Conservation (phyloP, 345 rosid genomes). For the Melastoma malabathricum region DNA sequence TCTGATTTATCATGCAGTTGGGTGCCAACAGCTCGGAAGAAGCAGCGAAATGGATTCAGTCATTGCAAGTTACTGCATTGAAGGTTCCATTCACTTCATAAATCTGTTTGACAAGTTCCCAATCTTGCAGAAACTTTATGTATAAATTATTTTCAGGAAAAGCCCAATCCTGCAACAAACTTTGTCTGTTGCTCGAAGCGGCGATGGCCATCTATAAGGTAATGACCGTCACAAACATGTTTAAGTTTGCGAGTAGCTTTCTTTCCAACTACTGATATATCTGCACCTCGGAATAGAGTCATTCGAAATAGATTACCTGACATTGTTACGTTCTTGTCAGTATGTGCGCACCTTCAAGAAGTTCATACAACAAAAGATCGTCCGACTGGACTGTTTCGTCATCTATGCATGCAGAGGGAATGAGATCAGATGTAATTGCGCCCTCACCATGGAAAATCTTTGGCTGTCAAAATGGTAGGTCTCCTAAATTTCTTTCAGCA, state of each 20-base stretch:
- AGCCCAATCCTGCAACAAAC: constrained; percentile 29
- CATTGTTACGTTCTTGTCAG: constrained; percentile 2
- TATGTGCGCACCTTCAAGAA: constrained; percentile 22
- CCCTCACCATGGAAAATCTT: constrained; percentile 95
- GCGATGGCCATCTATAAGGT: constrained; percentile 40
- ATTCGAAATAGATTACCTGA: no score
- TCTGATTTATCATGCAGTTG: constrained; percentile 26
- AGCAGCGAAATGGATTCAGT: constrained; percentile 75
- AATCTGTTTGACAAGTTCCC: not conserved
- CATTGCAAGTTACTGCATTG: constrained; percentile 51
- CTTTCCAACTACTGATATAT: no score
- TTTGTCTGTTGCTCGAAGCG: constrained; percentile 41
- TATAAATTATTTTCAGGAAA: constrained; percentile 25
- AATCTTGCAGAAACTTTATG: constrained; percentile 9
- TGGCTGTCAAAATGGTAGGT: constrained; percentile 82
- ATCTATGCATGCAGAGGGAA: constrained; percentile 30
- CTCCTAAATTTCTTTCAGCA: not conserved
- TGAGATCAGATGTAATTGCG: constrained; percentile 65
- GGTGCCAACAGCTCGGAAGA: constrained; percentile 96
- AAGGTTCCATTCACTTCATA: constrained; percentile 33
- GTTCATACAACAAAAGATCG: constrained; percentile 28
- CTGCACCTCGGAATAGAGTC: no score
- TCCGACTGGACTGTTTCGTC: constrained; percentile 41
- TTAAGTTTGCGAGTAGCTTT: no score
- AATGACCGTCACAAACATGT: not conserved